Evolutionary conservation across 2,329 filamentous ascomycete species (phyloP).

Genomic region (Phaeoacremonium minimum): DNA sequence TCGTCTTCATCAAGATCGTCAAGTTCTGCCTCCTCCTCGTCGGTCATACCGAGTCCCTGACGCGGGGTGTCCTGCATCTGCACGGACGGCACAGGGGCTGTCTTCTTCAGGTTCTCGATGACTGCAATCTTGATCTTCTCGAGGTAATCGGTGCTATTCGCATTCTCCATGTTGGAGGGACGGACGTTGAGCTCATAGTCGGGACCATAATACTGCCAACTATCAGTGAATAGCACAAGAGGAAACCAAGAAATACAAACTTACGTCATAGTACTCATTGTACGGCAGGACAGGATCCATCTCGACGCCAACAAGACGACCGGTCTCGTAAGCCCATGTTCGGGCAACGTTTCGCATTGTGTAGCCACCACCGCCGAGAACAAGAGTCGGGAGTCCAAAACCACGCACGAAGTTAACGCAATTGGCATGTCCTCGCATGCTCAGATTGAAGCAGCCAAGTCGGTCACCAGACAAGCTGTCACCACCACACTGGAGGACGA

Average conservation of each 20-base stretch:
- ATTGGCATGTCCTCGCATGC: slow-evolving; percentile 91
- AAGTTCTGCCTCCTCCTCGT: slow-evolving; percentile 62
- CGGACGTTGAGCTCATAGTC: slow-evolving; percentile 90
- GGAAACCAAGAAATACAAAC: slow-evolving; percentile 8
- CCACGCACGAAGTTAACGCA: slow-evolving; percentile 90
- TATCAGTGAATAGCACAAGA: slow-evolving; percentile 8
- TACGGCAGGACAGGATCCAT: slow-evolving; percentile 84
- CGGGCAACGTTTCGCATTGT: slow-evolving; percentile 96
- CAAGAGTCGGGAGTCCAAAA: slow-evolving; percentile 79
- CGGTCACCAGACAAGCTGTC: slow-evolving; percentile 93
- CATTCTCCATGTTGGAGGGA: slow-evolving; percentile 85
- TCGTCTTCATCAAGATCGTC: slow-evolving; percentile 77
- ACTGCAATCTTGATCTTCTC: slow-evolving; percentile 78
- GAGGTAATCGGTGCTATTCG: slow-evolving; percentile 78
- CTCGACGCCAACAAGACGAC: slow-evolving; percentile 76
- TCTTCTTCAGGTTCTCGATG: slow-evolving; percentile 81
- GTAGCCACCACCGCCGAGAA: slow-evolving; percentile 93
- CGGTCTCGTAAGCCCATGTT: slow-evolving; percentile 96
- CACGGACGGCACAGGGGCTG: slow-evolving; percentile 82
- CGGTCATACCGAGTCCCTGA: slow-evolving; percentile 57
- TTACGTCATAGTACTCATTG: slow-evolving; percentile 87
- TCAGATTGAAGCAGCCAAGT: slow-evolving; percentile 94
- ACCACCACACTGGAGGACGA: slow-evolving; percentile 93
- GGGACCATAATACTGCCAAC: slow-evolving; percentile 75
- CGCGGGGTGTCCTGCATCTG: slow-evolving; percentile 78